Base-by-base conservation (phyloP, 805 yeast genomes). In the Teunomyces kruisii region DNA sequence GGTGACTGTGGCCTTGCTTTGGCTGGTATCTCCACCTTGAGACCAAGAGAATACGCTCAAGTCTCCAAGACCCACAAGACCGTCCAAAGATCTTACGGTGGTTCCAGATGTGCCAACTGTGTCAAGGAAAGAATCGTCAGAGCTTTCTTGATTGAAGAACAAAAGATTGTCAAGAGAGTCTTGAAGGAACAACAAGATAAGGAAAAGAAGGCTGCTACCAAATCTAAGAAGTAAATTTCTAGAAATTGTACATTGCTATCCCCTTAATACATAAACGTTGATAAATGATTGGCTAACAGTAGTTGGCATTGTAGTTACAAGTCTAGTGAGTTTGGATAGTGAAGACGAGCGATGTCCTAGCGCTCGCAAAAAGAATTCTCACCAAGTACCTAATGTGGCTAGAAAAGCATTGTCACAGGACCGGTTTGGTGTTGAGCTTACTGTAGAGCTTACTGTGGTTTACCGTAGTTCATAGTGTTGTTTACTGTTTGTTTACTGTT, bases 21-120 rank as follows among this genome's bases (percentile, higher is more conserved):
- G 64, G 82, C 88, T 59, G 96, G 96, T 81, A 75, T 94, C 71
- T 83, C 96, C 60, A 79, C 96, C 64, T 82, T 92, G 73, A 90
- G 99, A 85, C 98, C 99, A 82, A 88, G 97, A 81, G 81, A 89
- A 80, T 91, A 88, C 83, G 97, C 97, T 65, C 77, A 80, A 64
- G 83, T 92, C 64, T 89, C 98, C 62, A 91, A 86, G 83, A 89
- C 96, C 71, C 87, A 86, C 83, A 94, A 94, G 86, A 87, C 96
- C 64, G 99, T 94, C 64, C 91, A 92, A 72, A 94, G 99, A 85
- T 91, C 97, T 67, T 94, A 94, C 92, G 99, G 99, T 83, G 99
- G 99, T 77, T 84, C 88, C 71, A 86, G 87, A 83, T 89, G 94
- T 82, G 97, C 92, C 76, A 89, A 82, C 88, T 89, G 96, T 82